phyloP scores from a whole-genome alignment of 176 grass and related monocot species.

The Tillandsia fasciculata region DNA sequence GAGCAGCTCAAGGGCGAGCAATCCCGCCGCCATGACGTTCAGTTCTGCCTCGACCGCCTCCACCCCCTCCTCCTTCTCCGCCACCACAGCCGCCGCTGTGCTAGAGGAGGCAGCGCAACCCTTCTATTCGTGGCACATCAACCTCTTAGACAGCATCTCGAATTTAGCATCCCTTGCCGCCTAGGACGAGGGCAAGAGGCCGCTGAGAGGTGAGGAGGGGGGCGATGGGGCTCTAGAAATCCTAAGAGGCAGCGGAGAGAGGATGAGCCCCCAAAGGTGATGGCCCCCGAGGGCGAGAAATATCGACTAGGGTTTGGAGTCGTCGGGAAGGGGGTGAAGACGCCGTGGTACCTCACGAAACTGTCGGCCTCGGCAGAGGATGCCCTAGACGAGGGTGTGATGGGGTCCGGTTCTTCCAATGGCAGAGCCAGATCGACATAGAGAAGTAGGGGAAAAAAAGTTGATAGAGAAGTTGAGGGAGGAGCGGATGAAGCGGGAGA shows the following conservation, averaged over 20 bases:
- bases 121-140: too few species aligned
- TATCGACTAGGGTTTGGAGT: slow-evolving; percentile 79
- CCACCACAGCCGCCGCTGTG: too few species aligned
- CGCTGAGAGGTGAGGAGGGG: too few species aligned
- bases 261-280: slow-evolving; percentile 28
- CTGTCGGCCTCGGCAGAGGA: slow-evolving; percentile 9
- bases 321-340: slow-evolving; percentile 72
- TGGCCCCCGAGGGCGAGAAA: slow-evolving; percentile 80
- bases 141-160: too few species aligned
- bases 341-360: slow-evolving; percentile 62
- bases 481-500: slow-evolving; percentile 53
- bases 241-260: too few species aligned
- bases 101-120: too few species aligned
- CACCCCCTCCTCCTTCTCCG: too few species aligned
- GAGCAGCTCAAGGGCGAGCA: slow-evolving; percentile 74
- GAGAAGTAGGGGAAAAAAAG: slow-evolving; percentile 48
- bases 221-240: too few species aligned
- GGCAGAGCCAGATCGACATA: slow-evolving; percentile 8
- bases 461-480: slow-evolving; percentile 55
- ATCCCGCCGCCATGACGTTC: slow-evolving; percentile 51
- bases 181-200: too few species aligned
- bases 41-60: slow-evolving; percentile 35
- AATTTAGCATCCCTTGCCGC: too few species aligned
- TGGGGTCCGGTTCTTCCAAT: not conserved
- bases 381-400: slow-evolving; percentile 7